Evolutionary conservation across 257 asterid species (phyloP), one percentile per base, ranked within the genome.

Genomic region (Coffea eugenioides): DNA sequence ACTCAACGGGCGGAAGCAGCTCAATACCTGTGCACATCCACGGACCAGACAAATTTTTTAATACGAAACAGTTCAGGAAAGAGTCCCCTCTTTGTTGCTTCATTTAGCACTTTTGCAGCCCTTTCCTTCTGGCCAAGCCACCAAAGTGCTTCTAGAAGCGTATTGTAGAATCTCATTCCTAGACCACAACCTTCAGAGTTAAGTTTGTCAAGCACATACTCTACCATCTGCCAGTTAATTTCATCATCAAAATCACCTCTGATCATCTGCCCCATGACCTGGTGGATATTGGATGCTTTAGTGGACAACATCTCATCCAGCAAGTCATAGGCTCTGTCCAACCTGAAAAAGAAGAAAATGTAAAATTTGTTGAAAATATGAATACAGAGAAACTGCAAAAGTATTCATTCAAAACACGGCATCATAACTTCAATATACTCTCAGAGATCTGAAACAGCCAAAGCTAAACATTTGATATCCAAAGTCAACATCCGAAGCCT

Each of bases 191-290:
- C 99, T 90, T 93, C 97, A 45, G 95, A 91, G 61, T 82, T 91
- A 76, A 95, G 97, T 86, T 93, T 93, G 87, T 95, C 97, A 78
- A 95, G 92, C 67, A 90, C 94, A 81, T 92, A 92, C 81, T 95
- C 99, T 39, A 93, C 99, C 96, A 92, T 95, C 86, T 93, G 99
- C 99, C 99, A 95, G 82, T 92, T 95, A 87, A 66, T 86, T 12
- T 66, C 84, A 83, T 95, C 99, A 83, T 95, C 99, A 65, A 81
- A 91, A 48, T 93, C 92, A 74, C 98, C 99, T 77, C 83, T 89
- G 81, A 95, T 95, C 99, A 93, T 93, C 90, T 90, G 93, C 48
- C 97, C 97, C 69, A 93, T 93, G 56, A 92, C 93, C 85, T 90
- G 96, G 81, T 92, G 97, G 87, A 89, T 87, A 82, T 90, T 91